Evolutionary conservation across 805 yeast species (phyloP), one percentile per base, ranked within the genome.

Genomic region (Tetrapisispora nanseiensis): DNA sequence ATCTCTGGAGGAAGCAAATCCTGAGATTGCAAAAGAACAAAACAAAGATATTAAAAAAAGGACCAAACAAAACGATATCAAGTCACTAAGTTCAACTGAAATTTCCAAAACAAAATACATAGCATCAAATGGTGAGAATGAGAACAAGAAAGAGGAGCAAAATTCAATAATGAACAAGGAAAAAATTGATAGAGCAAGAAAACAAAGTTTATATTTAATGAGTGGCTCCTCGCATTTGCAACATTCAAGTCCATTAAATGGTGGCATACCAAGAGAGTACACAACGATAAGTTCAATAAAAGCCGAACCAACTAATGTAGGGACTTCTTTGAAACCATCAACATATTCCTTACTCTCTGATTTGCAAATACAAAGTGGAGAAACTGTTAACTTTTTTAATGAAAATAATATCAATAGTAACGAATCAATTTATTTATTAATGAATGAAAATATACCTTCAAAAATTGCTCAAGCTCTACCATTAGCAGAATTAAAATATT

Each of bases 401-500:
- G 56, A 64, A 20, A 55, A 63, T 15, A 64, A 67, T 39, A 55
- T 66, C 6, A 75, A 74, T 44, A 62, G 70, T 7, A 63, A 65
- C 27, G 71, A 74, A 24, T 54, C 71, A 1, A 55, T 73, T 39
- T 68, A 70, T 20, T 55, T 75, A 43, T 40, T 75, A 7, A 63
- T 74, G 67, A 75, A 75, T 13, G 79, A 74, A 37, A 58, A 53
- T 2, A 58, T 68, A 18, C 82, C 82, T 1, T 72, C 76, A 6
- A 74, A 72, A 47, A 66, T 76, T 9, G 68, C 78, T 0, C 76
- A 74, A 37, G 71, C 78, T 3, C 64, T 77, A 7, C 81, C 97
- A 1, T 67, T 90, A 46, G 85, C 95, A 0, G 97, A 92, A 54
- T 64, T 90, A 24, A 85, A 83, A 55, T 87, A 86, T 54, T 73